Base-by-base conservation (phyloP, 495 filamentous ascomycete species). In the Bombardia bombarda region DNA sequence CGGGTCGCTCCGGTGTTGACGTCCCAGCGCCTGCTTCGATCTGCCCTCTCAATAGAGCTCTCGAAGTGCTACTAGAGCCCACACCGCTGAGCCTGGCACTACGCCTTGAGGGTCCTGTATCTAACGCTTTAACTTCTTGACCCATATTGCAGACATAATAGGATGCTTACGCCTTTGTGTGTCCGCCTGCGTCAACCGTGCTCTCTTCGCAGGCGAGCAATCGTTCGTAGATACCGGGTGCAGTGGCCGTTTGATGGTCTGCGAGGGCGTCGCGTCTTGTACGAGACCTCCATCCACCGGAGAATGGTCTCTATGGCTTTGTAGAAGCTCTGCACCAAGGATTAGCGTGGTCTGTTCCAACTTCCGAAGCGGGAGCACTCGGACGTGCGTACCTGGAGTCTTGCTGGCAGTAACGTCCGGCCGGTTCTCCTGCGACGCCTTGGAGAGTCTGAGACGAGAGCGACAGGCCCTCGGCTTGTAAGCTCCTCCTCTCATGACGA, bases 401-500 rank as follows among this genome's bases (percentile, higher is more conserved):
- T 24, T 49, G 23, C 32, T 32, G 34, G 46, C 50, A 41, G 46
- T 41, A 42, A 41, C 50, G 30, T 50, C 40, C 33, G 41, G 46
- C 21, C 40, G 45, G 35, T 18, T 41, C 20, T 50, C 43, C 39
- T 50, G 43, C 32, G 34, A 50, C 18, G 43, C 36, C 42, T 50
- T 42, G 42, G 47, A 47, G 14, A 23, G 30, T 26, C 37, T 17
- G 16, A 34, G 38, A 36, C 38, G 42, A 40, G 42, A 46, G 38
- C 43, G 42, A 32, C 37, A 35, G 16, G 36, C 20, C 46, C 24
- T 22, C 33, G 50, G 23, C 40, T 52, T 49, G 19, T 40, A 32
- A 45, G 49, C 35, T 49, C 50, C 18, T 21, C 45, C 32, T 19
- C 45, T 49, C 39, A 52, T 52, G 40, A 26, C 33, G 46, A 46